These are phyloP conservation scores for Hansfordia pulvinata DNA, from an alignment of 2,329 filamentous ascomycete species.

Conservation along the genomic window DNA sequence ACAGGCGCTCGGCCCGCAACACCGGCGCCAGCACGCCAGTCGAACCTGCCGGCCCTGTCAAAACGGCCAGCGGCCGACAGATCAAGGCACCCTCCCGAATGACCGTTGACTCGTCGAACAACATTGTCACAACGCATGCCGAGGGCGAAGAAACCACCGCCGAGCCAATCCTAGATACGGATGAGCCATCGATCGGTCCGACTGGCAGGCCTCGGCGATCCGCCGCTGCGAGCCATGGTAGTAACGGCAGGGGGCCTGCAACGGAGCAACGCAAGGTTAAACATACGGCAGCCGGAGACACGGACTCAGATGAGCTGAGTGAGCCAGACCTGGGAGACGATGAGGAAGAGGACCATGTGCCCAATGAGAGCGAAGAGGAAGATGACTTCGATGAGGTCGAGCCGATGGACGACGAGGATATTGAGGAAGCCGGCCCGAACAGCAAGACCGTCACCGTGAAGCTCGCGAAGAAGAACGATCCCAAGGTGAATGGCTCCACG, in stretches of 20 bases:
- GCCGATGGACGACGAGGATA: constrained; percentile 38
- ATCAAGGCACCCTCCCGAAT: constrained; percentile 55
- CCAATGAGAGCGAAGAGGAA: constrained; percentile 44
- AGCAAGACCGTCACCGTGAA: constrained; percentile 67
- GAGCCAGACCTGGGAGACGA: constrained; percentile 46
- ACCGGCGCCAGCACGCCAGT: constrained; percentile 61
- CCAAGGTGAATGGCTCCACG: too few species aligned
- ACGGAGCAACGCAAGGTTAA: constrained; percentile 34
- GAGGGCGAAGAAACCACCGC: constrained; percentile 15
- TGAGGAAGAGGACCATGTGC: constrained; percentile 56
- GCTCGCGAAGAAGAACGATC: constrained; percentile 25
- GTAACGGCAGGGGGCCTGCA: constrained; percentile 30
- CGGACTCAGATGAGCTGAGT: constrained; percentile 27
- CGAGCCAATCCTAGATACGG: too few species aligned
- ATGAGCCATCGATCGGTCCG: constrained; percentile 25
- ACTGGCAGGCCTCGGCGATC: constrained; percentile 36
- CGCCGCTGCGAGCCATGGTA: constrained; percentile 32
- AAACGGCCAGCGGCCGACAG: constrained; percentile 81
- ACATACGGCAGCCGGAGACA: constrained; percentile 35
- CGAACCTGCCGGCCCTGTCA: constrained; percentile 45
- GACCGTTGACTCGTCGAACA: constrained; percentile 43
- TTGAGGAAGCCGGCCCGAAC: constrained; percentile 29
- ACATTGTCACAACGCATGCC: constrained; percentile 27
- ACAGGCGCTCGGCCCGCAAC: constrained; percentile 59
- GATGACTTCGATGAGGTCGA: constrained; percentile 44